A percentile compares a stretch with the other conserved stretches of the same genome.
Conservation (phyloP, 2,329 filamentous ascomycete genomes). For the Nannizziopsis arthrosporioides region DNA sequence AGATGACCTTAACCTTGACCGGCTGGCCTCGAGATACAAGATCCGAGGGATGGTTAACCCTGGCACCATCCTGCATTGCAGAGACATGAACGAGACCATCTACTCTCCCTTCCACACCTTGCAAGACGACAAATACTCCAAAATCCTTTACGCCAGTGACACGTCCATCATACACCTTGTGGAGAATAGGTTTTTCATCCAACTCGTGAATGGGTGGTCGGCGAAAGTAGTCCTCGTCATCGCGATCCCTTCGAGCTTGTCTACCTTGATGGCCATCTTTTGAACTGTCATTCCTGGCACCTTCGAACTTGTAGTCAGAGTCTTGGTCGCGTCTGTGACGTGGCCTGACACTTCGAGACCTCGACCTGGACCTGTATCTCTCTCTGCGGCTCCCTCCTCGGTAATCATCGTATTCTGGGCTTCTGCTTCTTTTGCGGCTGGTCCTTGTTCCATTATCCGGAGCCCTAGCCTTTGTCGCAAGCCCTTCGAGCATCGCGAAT, state of each 20-base stretch:
- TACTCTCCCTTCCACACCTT: constrained; percentile 73
- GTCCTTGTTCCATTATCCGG: constrained; percentile 25
- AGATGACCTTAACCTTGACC: constrained; percentile 87
- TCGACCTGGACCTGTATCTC: constrained; percentile 41
- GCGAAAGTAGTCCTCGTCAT: constrained; percentile 49
- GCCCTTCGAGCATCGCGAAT: constrained; percentile 74
- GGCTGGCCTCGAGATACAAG: constrained; percentile 66
- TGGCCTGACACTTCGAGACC: constrained; percentile 35
- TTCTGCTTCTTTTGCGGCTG: constrained; percentile 44
- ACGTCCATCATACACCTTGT: constrained; percentile 81
- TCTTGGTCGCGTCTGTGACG: constrained; percentile 36
- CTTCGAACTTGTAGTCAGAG: constrained; percentile 46
- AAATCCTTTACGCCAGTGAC: constrained; percentile 93
- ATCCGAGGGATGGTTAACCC: constrained; percentile 87
- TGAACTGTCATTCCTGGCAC: constrained; percentile 37
- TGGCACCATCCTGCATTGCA: constrained; percentile 68
- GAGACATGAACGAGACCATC: constrained; percentile 92
- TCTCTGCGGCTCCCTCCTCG: constrained; percentile 21
- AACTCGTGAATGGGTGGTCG: constrained; percentile 59
- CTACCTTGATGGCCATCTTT: constrained; percentile 37
- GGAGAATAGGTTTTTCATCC: constrained; percentile 67
- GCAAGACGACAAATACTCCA: constrained; percentile 87
- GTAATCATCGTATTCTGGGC: constrained; percentile 40
- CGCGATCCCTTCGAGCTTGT: constrained; percentile 28
- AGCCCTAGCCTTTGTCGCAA: constrained; percentile 54